These are phyloP conservation scores for Saccharomycopsis fibuligera DNA, from an alignment of 805 yeast genomes.

Conservation along the genomic window DNA sequence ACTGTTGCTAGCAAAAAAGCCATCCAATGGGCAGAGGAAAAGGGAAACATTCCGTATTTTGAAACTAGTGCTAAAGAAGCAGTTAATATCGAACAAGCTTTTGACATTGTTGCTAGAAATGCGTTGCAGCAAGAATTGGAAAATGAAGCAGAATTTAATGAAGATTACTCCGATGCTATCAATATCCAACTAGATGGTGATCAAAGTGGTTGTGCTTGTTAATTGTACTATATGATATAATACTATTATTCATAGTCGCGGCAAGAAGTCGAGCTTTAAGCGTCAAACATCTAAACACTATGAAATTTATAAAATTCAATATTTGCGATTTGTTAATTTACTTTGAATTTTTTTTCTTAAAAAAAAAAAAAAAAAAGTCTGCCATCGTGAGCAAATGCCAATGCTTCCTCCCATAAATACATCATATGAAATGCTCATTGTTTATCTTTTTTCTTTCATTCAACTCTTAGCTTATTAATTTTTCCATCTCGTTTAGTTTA, in stretches of 20 bases:
- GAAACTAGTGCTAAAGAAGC: constrained; percentile 98
- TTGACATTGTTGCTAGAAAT: constrained; percentile 91
- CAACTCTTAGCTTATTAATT: too few species aligned
- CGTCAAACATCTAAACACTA: too few species aligned
- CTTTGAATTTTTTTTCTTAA: neutral
- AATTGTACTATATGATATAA: constrained; percentile 9
- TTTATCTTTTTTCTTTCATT: neutral
- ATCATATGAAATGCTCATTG: too few species aligned
- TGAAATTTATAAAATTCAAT: too few species aligned
- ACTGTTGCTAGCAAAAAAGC: constrained; percentile 57
- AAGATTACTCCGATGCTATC: constrained; percentile 94
- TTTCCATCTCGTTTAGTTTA: neutral
- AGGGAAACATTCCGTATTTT: constrained; percentile 83
- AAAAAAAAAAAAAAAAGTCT: too few species aligned
- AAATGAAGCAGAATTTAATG: constrained; percentile 77
- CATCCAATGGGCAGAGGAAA: constrained; percentile 51
- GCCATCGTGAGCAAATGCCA: too few species aligned
- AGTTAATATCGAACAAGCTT: constrained; percentile 90
- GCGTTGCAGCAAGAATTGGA: constrained; percentile 83
- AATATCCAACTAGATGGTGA: constrained; percentile 90
- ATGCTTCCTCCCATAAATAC: too few species aligned
- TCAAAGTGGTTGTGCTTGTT: constrained; percentile 69
- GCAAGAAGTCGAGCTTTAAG: too few species aligned
- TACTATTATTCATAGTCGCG: too few species aligned
- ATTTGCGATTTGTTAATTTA: too few species aligned